These are phyloP conservation scores for Penicillium paneum DNA, from an alignment of 2,329 filamentous ascomycete species.

Conservation along the genomic window DNA sequence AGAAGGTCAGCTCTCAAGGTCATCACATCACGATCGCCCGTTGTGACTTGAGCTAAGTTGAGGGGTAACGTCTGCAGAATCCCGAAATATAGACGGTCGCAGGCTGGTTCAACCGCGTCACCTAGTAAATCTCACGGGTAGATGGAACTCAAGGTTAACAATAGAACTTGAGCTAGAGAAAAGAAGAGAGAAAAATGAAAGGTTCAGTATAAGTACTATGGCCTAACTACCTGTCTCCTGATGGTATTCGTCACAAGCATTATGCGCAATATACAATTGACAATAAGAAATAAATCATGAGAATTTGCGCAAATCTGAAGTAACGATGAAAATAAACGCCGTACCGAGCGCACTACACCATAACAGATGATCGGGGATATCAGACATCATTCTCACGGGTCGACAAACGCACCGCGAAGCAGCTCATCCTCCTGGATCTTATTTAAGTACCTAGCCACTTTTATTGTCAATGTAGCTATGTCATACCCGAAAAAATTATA, in stretches of 20 bases:
- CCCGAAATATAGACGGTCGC: neutral
- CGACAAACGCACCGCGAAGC: constrained; percentile 19
- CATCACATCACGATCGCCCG: neutral
- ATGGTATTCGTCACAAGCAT: no score
- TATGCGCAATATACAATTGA: no score
- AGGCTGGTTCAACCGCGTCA: neutral
- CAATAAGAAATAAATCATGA: no score
- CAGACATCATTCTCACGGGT: constrained; percentile 12
- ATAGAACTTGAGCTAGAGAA: neutral
- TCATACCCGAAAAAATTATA: constrained; percentile 21
- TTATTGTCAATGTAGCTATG: constrained; percentile 12
- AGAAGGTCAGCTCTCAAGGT: neutral
- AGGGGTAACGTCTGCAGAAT: neutral
- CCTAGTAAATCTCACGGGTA: neutral
- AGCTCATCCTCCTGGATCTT: constrained; percentile 14
- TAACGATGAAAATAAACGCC: neutral
- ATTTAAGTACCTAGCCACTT: constrained; percentile 15
- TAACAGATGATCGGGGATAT: neutral
- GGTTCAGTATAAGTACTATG: neutral
- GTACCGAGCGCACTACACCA: neutral
- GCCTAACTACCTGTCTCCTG: neutral
- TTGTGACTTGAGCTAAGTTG: neutral
- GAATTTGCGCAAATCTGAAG: neutral
- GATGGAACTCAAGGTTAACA: neutral
- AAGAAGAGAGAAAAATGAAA: neutral